Conservation (phyloP, 1,139 yeast species). For the Blastobotrys ciferrii region DNA sequence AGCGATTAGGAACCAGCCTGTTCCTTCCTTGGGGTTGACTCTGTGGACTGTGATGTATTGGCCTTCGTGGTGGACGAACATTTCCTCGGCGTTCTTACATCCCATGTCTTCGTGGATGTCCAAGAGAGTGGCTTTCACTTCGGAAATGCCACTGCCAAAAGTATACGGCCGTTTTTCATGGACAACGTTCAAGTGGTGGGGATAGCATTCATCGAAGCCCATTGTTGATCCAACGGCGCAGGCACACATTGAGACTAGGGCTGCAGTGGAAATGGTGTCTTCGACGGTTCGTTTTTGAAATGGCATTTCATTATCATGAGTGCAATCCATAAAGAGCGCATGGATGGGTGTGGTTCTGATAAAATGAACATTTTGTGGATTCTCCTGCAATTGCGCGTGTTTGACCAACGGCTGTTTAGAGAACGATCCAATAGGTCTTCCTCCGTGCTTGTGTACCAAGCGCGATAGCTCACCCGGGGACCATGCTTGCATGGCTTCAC, state of each 20-base stretch:
- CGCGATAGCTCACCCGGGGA: constrained; percentile 82
- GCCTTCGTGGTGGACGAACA: constrained; percentile 92
- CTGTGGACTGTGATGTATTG: constrained; percentile 91
- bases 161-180: constrained; percentile 67
- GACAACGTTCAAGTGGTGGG: constrained; percentile 78
- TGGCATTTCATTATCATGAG: constrained; percentile 93
- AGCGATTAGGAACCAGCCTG: constrained; percentile 86
- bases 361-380: constrained; percentile 38
- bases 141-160: constrained; percentile 66
- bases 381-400: constrained; percentile 20
- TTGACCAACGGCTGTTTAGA: constrained; percentile 31
- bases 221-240: constrained; percentile 93
- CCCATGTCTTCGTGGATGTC: constrained; percentile 68
- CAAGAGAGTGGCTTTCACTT: constrained; percentile 58
- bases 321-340: constrained; percentile 95
- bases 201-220: constrained; percentile 93
- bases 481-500: constrained; percentile 98
- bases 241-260: constrained; percentile 87
- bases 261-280: constrained; percentile 93
- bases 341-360: constrained; percentile 74
- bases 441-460: constrained; percentile 88
- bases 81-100: constrained; percentile 72
- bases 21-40: constrained; percentile 76
- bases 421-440: constrained; percentile 91
- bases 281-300: constrained; percentile 86